These are phyloP conservation scores for Simmondsia chinensis DNA, from an alignment of 148 eudicot species.

Conservation along the genomic window DNA sequence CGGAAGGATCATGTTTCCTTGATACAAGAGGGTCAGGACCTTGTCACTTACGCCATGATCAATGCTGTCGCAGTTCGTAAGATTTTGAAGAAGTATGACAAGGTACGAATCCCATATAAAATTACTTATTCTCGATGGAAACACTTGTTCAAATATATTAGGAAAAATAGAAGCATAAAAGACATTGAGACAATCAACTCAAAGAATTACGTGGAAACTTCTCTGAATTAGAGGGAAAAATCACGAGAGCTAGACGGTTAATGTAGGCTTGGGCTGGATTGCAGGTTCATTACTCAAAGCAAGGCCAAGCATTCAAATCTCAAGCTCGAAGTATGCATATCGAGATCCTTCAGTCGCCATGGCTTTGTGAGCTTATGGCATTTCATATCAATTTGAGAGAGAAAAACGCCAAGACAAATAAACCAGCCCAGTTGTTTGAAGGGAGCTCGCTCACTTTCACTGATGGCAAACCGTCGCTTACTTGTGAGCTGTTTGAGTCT, in stretches of 20 bases:
- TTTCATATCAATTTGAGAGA: constrained; percentile 72
- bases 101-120: too few species aligned
- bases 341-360: constrained; percentile 95
- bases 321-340: constrained; percentile 74
- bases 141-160: too few species aligned
- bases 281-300: constrained; percentile 80
- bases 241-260: too few species aligned
- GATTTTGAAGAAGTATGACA: constrained; percentile 87
- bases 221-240: too few species aligned
- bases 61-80: constrained; percentile 86
- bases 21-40: constrained; percentile 70
- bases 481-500: constrained; percentile 78
- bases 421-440: constrained; percentile 35
- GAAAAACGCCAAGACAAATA: constrained; percentile 24
- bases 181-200: too few species aligned
- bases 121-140: too few species aligned
- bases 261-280: constrained; percentile 3
- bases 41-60: constrained; percentile 73
- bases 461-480: constrained; percentile 64
- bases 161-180: too few species aligned
- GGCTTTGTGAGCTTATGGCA: constrained; percentile 96
- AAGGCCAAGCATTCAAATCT: constrained; percentile 91
- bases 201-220: too few species aligned
- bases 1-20: constrained; percentile 40
- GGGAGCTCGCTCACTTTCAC: constrained; percentile 52